phyloP scores from a whole-genome alignment of 306 rosid genomes.

The Vigna radiata region DNA sequence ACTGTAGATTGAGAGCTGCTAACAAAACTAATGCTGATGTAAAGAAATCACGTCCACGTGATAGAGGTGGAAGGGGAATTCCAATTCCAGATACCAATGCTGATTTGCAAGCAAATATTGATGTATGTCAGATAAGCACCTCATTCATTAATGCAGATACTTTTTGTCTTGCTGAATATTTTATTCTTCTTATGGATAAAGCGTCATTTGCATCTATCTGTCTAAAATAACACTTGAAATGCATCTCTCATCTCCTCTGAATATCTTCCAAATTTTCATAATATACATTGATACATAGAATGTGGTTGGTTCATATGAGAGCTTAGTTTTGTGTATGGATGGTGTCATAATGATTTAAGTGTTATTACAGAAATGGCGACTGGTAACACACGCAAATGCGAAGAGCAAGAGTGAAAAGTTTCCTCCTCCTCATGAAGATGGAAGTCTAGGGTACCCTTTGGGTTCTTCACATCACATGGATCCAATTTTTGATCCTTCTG shows the following conservation, averaged over 20 bases:
- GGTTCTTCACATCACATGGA: slow-evolving; percentile 91
- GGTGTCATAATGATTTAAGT: slow-evolving; percentile 17
- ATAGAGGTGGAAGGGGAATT: slow-evolving; percentile 75
- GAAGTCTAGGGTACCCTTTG: slow-evolving; percentile 87
- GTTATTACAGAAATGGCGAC: slow-evolving; percentile 75
- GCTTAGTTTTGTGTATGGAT: slow-evolving; percentile 19
- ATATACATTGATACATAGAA: not conserved
- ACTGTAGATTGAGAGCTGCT: slow-evolving; percentile 82
- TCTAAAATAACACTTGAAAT: slow-evolving; percentile 9
- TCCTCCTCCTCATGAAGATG: slow-evolving; percentile 99
- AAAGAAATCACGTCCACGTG: slow-evolving; percentile 87
- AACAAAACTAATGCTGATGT: slow-evolving; percentile 82
- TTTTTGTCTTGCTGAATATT: not conserved
- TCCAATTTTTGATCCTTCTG: slow-evolving; percentile 85
- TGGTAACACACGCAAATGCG: slow-evolving; percentile 91
- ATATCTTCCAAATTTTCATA: too few relatives aligned
- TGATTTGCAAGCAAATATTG: slow-evolving; percentile 93
- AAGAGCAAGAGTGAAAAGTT: slow-evolving; percentile 99
- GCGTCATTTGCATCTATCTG: not conserved
- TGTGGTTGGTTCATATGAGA: not conserved
- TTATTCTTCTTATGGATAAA: not conserved
- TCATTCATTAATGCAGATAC: slow-evolving; percentile 6
- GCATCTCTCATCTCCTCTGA: not conserved
- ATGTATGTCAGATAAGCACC: slow-evolving; percentile 62
- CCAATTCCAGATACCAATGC: slow-evolving; percentile 93